Evolutionary conservation across 2,329 filamentous ascomycete species (phyloP), one percentile per base, ranked within the genome.

Genomic region (Penicillium sp.): DNA sequence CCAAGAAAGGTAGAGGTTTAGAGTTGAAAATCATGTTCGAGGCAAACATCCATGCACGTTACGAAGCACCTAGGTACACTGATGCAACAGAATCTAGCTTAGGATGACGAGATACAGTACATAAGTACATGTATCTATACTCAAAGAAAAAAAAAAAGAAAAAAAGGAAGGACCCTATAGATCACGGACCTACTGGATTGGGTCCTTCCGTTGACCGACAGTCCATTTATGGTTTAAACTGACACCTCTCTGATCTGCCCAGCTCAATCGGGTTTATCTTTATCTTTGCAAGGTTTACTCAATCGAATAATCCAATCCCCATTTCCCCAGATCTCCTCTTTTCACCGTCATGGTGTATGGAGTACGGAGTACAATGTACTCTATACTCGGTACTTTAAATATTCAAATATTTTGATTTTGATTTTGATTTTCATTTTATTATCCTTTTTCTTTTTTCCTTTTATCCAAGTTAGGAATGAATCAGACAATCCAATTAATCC

Each of bases 151-250:
- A 10, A 30, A 32, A 7, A 23, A 47, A 18, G 14, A 29, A 16
- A 19, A 39, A 38, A 18, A 3, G 18, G 18, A 4, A 35, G 18
- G 35, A 45, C 42, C 53, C 45, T 41, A 48, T 44, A 46, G 32
- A 56, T 38, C 43, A 53, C 57, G 58, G 58, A 60, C 55, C 45
- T 56, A 44, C 56, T 59, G 16, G 19, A 56, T 58, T 47, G 19
- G 57, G 57, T 4, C 27, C 47, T 59, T 42, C 53, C 56, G 56
- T 18, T 59, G 56, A 59, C 59, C 59, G 59, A 61, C 53, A 58
- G 47, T 63, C 48, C 44, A 27, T 56, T 47, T 55, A 36, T 38
- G 51, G 51, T 7, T 34, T 23, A 23, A 29, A 43, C 4, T 26
- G 7, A 13, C 30, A 32, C 13, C n/a, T 32, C 30, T 32, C 27